Base-by-base conservation (phyloP, 2,329 filamentous ascomycete genomes). In the Trichoderma polysporum region DNA sequence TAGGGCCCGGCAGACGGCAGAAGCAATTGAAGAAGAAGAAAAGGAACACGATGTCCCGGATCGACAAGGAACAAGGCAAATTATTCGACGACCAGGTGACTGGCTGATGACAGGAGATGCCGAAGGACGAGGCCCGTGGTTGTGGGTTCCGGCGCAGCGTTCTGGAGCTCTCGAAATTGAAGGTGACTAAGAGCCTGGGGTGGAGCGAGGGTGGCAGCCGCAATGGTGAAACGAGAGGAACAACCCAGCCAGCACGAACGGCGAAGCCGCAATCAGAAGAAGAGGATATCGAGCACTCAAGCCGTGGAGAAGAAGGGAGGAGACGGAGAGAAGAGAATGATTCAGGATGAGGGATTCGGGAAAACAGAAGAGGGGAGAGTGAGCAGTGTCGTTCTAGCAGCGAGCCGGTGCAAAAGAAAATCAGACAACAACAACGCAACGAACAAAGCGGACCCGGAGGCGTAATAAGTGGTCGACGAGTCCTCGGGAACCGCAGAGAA, bases 281-380 rank as follows among this genome's bases (percentile, higher is more conserved):
- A 39, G 31, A n/a, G 25, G 10, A 25, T 50, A 50, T 50, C 47
- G 15, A 50, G 22, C 22, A 25, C 15, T 1, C 22, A 37, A 39
- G 75, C 8, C 19, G 58, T 29, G 58, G 41, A 59, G 41, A 70
- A 68, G 53, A 33, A 57, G 60, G 39, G 60, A 65, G 31, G 61
- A 64, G 49, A 62, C 66, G 52, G 54, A 45, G 49, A 25, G 45
- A n/a, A 59, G 41, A 62, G 66, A 53, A 58, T 45, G 41, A 33
- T 29, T 27, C 13, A 41, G 53, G 52, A 22, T 37, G 49, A 63
- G 61, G 22, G 25, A 31, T n/a, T n/a, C n/a, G 61, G 4, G 25
- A 50, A 54, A 29, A 15, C 7, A 39, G 45, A 22, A 45, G 58
- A 25, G 2, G 47, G 25, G 22, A 29, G 25, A 45, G 54, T 12